Evolutionary conservation across 129 eudicot genomes (phyloP), one percentile per base, ranked within the genome.

Genomic region (Smallanthus sonchifolius): DNA sequence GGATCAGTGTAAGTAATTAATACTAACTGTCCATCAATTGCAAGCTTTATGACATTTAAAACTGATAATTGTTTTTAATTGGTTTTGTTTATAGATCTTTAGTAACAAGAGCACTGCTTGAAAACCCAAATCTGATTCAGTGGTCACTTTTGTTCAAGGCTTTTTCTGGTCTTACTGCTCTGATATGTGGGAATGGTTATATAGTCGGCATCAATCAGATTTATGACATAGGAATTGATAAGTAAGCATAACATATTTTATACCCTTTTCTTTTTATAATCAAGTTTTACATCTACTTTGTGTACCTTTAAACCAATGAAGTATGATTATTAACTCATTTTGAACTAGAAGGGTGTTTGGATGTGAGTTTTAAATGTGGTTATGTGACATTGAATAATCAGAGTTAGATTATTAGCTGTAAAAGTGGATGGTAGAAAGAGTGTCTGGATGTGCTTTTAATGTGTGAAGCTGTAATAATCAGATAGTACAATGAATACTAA

Each of bases 151-250:
- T 88, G 74, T 57, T 85, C 76, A 94, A 94, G 84, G 99, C 99
- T 0, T 55, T 91, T 42, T 83, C 93, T 59, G 99, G 99, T 69
- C 99, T 94, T 70, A 55, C 88, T 62, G 99, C 97, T 80, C 83
- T 94, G 72, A 86, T 94, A 69, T 94, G 99, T 49, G 99, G 99
- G 45, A 94, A 94, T 79, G 99, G 99, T 74, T 94, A 88, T 80
- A 94, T 94, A 34, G 99, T 94, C 40, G 99, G 99, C 79, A 88
- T 94, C 64, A 94, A 94, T 82, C 99, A 94, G 84, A 94, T 94
- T 72, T 94, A 94, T 82, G 99, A 94, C 77, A 92, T 94, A 48
- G 97, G 97, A 52, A 94, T 94, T 67, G 99, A 94, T 87, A 94
- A 94, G 99, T 94, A 91, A 91, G 95, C 40, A 19, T 60, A 49